These are phyloP conservation scores for Rhodotorula diobovata DNA, from an alignment of 768 basidiomycete species.

Conservation along the genomic window DNA sequence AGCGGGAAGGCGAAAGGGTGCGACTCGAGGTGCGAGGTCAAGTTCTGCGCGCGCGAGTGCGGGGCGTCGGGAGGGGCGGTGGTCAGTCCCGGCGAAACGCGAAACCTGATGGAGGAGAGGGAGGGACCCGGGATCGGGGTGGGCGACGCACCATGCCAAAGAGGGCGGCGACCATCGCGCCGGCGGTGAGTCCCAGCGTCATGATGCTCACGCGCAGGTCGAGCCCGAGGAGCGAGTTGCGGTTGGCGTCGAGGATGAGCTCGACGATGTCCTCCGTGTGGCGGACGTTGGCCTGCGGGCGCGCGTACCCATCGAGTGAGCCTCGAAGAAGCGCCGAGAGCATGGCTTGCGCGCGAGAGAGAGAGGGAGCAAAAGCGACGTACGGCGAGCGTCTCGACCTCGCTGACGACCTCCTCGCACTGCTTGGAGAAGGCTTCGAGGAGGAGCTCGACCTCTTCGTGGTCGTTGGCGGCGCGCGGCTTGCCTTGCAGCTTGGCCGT, in stretches of 20 bases:
- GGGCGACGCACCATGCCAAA: conserved; percentile 70
- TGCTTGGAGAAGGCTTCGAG: conserved; percentile 91
- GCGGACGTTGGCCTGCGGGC: conserved; percentile 73
- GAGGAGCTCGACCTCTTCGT: conserved; percentile 86
- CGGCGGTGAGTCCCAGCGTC: conserved; percentile 85
- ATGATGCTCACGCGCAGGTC: conserved; percentile 92
- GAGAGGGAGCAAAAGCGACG: neutral
- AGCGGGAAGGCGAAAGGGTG: conserved; percentile 68
- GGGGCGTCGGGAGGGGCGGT: neutral
- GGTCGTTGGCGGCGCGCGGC: conserved; percentile 66
- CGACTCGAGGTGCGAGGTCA: conserved; percentile 68
- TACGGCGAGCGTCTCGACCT: conserved; percentile 38
- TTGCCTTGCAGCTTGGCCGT: conserved; percentile 69
- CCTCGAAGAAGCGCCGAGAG: neutral
- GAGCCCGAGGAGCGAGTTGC: conserved; percentile 82
- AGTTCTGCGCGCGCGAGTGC: conserved; percentile 50
- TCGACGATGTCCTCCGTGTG: conserved; percentile 98
- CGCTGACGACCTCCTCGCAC: conserved; percentile 41
- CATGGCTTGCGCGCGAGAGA: neutral
- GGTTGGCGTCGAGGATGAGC: conserved; percentile 89
- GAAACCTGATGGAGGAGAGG: too few relatives aligned
- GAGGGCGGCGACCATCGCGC: conserved; percentile 80
- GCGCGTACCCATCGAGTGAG: neutral
- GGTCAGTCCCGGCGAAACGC: neutral
- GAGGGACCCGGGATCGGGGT: too few relatives aligned